Evolutionary conservation across 257 asterid species (phyloP).

Genomic region (Fraxinus americana): DNA sequence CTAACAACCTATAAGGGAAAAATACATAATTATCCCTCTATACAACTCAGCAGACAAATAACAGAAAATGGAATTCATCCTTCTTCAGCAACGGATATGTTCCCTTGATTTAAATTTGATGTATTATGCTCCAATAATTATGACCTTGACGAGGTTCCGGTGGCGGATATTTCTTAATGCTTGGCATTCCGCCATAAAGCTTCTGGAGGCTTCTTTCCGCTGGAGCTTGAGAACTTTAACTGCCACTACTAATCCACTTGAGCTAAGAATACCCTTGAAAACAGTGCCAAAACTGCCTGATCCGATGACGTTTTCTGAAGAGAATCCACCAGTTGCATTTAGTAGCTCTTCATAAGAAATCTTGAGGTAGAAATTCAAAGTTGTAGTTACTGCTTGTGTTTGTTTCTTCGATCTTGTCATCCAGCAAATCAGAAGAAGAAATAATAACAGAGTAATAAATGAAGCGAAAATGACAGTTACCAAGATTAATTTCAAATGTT

Average conservation of each 20-base stretch:
- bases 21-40: too few species aligned
- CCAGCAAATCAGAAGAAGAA: conserved; percentile 35
- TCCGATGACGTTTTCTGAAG: conserved; percentile 40
- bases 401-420: conserved; percentile 21
- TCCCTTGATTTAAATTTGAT: too few species aligned
- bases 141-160: conserved; percentile 48
- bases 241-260: conserved; percentile 39
- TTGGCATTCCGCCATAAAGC: conserved; percentile 52
- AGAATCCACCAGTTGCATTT: conserved; percentile 46
- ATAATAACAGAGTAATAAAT: conserved; percentile 26
- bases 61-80: too few species aligned
- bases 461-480: conserved; percentile 23
- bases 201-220: conserved; percentile 44
- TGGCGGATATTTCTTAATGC: conserved; percentile 50
- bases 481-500: conserved; percentile 24
- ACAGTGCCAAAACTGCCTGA: conserved; percentile 54
- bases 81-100: too few species aligned
- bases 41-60: too few species aligned
- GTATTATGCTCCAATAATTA: too few species aligned
- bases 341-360: conserved; percentile 46
- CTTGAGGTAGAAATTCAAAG: conserved; percentile 25
- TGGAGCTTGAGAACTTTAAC: conserved; percentile 49
- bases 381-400: conserved; percentile 20
- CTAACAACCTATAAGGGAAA: too few species aligned
- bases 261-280: conserved; percentile 41